A percentile compares a stretch with the other conserved stretches of the same genome.
Evolutionary conservation across 1,284 basidiomycete species (phyloP).

Genomic region (Tremellales sp.): DNA sequence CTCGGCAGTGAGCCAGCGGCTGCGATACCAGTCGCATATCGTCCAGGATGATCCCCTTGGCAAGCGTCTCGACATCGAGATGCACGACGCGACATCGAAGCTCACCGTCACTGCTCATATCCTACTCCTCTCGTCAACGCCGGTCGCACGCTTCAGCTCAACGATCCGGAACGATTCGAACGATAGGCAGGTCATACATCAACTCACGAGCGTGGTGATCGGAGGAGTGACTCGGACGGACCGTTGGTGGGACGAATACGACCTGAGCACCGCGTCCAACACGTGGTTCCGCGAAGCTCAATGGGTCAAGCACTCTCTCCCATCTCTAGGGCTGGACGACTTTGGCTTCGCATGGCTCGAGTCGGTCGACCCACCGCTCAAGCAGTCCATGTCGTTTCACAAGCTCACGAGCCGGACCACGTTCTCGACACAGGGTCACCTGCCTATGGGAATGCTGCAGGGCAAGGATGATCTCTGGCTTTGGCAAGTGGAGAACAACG

Average conservation of each 20-base stretch:
- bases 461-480: neutral
- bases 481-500: slow-evolving; percentile 7
- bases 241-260: slow-evolving; percentile 3
- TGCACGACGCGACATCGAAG: neutral
- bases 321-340: slow-evolving; percentile 1
- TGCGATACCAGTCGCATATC: neutral
- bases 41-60: neutral
- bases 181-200: neutral
- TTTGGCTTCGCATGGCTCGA: neutral
- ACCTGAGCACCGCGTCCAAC: neutral
- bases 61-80: neutral
- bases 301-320: slow-evolving; percentile 1
- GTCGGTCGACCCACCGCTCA: neutral
- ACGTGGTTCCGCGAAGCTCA: slow-evolving; percentile 7
- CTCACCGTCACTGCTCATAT: neutral
- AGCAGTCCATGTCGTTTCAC: neutral
- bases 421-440: slow-evolving; percentile 5
- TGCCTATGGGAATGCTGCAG: slow-evolving; percentile 5
- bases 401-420: slow-evolving; percentile 1
- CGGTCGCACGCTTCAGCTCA: neutral
- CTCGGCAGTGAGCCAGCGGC: neutral
- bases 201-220: slow-evolving; percentile 1
- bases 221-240: neutral
- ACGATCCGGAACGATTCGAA: slow-evolving; percentile 1
- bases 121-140: neutral